Conservation (phyloP, 2,329 filamentous ascomycete species). For the Aspergillus hiratsukae region DNA sequence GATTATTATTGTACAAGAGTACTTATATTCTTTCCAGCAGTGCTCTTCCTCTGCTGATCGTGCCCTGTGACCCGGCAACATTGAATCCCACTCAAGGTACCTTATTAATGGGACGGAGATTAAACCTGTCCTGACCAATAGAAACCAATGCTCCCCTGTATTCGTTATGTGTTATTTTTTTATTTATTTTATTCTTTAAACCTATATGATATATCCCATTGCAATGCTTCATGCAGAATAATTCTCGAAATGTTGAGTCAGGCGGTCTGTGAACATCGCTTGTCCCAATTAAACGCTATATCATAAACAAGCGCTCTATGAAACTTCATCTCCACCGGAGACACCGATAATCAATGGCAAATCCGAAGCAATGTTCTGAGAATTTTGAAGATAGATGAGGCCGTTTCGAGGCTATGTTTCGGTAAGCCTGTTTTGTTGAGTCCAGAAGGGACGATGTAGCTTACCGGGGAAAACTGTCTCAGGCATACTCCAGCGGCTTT, state of each 20-base stretch:
- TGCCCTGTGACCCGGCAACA: not conserved
- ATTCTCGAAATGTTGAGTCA: not conserved
- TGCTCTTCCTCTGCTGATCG: not conserved
- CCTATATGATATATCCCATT: not conserved
- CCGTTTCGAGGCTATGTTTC: constrained; percentile 56
- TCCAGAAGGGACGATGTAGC: constrained; percentile 1
- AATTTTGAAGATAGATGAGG: constrained; percentile 57
- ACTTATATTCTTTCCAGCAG: not conserved
- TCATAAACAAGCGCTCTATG: not conserved
- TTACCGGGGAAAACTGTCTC: constrained; percentile 80
- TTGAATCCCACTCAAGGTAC: not conserved
- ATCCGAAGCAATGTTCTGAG: not conserved
- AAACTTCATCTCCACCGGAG: not conserved
- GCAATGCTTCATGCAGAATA: not conserved
- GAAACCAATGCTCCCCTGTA: not conserved
- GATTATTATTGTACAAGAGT: not conserved
- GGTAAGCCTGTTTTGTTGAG: constrained; percentile 7
- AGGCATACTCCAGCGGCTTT: constrained; percentile 76
- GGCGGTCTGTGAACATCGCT: not conserved
- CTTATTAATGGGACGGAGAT: not conserved
- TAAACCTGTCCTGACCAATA: not conserved
- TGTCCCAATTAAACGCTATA: not conserved
- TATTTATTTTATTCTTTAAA: too few species aligned
- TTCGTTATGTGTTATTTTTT: not conserved
- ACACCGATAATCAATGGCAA: not conserved